Percentiles rank a stretch among this genome's conserved stretches.
These are phyloP conservation scores for Pythium graminicola DNA, from an alignment of 352 stramenopile species.

Conservation along the genomic window DNA sequence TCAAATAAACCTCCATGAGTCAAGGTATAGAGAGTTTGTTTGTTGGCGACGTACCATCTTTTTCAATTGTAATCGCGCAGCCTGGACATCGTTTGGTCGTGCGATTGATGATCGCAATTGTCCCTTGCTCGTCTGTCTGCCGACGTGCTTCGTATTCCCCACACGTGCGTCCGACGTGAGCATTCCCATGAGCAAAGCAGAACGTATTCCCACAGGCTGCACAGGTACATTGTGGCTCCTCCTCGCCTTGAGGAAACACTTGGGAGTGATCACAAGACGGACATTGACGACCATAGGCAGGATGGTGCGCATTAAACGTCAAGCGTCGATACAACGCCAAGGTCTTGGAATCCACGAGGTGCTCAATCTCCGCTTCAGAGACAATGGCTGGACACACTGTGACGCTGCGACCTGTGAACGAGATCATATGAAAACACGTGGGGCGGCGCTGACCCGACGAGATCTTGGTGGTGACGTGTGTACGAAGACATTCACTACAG, in stretches of 20 bases:
- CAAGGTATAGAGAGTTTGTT: neutral
- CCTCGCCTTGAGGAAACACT: slow-evolving; percentile 41
- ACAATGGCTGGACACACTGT: neutral
- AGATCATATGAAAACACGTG: slow-evolving; percentile 51
- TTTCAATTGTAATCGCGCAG: slow-evolving; percentile 86
- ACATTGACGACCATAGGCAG: slow-evolving; percentile 56
- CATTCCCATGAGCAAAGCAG: slow-evolving; percentile 86
- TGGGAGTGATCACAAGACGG: slow-evolving; percentile 56
- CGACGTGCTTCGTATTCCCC: slow-evolving; percentile 78
- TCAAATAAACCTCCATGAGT: neutral
- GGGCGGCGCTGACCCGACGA: slow-evolving; percentile 59
- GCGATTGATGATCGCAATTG: slow-evolving; percentile 74
- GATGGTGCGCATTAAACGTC: slow-evolving; percentile 82
- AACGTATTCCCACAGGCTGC: slow-evolving; percentile 52
- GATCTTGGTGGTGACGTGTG: slow-evolving; percentile 66
- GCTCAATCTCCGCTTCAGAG: slow-evolving; percentile 28
- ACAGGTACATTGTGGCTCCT: slow-evolving; percentile 42
- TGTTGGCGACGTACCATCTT: slow-evolving; percentile 28
- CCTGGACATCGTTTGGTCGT: slow-evolving; percentile 84
- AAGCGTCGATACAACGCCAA: slow-evolving; percentile 83
- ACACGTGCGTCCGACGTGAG: slow-evolving; percentile 64
- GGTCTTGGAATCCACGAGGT: slow-evolving; percentile 34
- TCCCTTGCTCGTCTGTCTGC: slow-evolving; percentile 68
- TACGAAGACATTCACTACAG: slow-evolving; percentile 48
- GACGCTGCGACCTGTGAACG: too few relatives aligned